Evolutionary conservation across 2,329 filamentous ascomycete species (phyloP).

Genomic region (Rutstroemia sp.): DNA sequence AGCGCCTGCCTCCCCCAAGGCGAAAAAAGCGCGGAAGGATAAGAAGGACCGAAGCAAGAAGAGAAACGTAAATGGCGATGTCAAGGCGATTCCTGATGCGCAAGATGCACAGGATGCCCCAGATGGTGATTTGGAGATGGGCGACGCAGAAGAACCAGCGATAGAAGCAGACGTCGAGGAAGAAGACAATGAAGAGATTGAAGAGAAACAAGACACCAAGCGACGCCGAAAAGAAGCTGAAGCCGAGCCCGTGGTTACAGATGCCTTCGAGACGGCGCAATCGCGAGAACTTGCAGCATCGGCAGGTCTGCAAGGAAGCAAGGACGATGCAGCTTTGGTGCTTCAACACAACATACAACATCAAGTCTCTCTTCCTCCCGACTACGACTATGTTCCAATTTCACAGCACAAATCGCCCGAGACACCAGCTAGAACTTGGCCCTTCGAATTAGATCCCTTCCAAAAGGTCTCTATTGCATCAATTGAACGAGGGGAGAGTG

Average conservation of each 20-base stretch:
- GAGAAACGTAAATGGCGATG: constrained; percentile 73
- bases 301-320: constrained; percentile 25
- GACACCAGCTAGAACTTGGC: constrained; percentile 74
- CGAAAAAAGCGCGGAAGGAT: constrained; percentile 32
- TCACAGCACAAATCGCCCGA: constrained; percentile 88
- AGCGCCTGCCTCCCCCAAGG: constrained; percentile 27
- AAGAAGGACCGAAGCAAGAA: constrained; percentile 69
- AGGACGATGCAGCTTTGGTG: constrained; percentile 53
- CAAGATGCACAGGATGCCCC: constrained; percentile 12
- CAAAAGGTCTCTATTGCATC: constrained; percentile 91
- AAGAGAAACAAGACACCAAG: constrained; percentile 48
- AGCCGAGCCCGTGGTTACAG: constrained; percentile 76
- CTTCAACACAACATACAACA: constrained; percentile 97
- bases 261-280: constrained; percentile 91
- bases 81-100: constrained; percentile 48
- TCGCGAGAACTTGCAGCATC: constrained; percentile 76
- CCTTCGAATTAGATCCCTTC: constrained; percentile 94
- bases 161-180: constrained; percentile 11
- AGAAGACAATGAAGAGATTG: constrained; percentile 29
- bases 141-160: constrained; percentile 28
- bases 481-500: constrained; percentile 93
- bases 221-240: constrained; percentile 56
- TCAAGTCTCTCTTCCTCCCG: constrained; percentile 89
- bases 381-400: constrained; percentile 92
- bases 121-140: constrained; percentile 64